phyloP scores from a whole-genome alignment of 352 stramenopile genomes.

The Phytophthora foliorum region DNA sequence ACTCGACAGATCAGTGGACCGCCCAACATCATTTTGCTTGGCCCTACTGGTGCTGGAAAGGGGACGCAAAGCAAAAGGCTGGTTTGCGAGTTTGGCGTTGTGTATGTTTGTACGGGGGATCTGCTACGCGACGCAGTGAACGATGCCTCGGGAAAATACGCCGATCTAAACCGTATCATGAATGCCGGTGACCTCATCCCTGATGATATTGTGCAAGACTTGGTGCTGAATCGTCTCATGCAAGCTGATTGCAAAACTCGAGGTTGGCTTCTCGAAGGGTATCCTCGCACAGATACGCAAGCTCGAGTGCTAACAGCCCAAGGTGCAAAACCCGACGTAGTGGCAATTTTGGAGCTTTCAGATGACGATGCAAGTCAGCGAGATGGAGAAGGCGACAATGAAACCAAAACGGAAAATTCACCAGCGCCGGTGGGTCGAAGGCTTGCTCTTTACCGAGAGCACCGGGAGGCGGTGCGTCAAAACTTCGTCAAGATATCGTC shows the following conservation, averaged over 20 bases:
- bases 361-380: conserved; percentile 89
- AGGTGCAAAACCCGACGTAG: conserved; percentile 87
- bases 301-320: conserved; percentile 87
- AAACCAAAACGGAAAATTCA: conserved; percentile 22
- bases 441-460: conserved; percentile 81
- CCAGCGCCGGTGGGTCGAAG: conserved; percentile 37
- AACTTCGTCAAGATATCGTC: conserved; percentile 76
- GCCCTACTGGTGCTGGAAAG: conserved; percentile 95
- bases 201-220: conserved; percentile 94
- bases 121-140: conserved; percentile 92
- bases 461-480: conserved; percentile 82
- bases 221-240: conserved; percentile 80
- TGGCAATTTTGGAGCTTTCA: conserved; percentile 93
- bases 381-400: conserved; percentile 82
- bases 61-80: conserved; percentile 95
- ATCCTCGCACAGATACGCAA: conserved; percentile 93
- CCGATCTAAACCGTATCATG: conserved; percentile 91
- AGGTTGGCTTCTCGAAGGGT: conserved; percentile 96
- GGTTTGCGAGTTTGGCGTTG: conserved; percentile 87
- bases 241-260: conserved; percentile 87
- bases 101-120: conserved; percentile 94
- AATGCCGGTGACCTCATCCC: conserved; percentile 90
- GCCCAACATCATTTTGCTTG: conserved; percentile 88
- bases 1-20: conserved; percentile 23
- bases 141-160: conserved; percentile 57